Conservation (phyloP, 352 stramenopile genomes). For the Phytophthora citricola region DNA sequence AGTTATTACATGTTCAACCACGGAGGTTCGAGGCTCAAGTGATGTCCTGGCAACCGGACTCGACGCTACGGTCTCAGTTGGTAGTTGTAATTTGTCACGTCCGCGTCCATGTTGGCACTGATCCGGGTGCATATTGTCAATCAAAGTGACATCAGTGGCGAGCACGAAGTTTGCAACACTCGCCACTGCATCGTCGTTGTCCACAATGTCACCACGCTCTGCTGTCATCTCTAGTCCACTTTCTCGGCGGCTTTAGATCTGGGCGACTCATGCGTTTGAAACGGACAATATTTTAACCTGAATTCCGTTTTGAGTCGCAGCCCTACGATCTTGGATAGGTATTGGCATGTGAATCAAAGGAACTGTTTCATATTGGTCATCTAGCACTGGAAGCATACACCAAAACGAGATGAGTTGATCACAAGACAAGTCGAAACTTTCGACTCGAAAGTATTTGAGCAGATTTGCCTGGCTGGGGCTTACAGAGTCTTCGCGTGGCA, state of each 20-base stretch:
- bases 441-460: too few relatives aligned
- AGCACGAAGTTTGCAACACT: conserved; percentile 20
- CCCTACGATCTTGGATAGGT: too few relatives aligned
- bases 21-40: conserved; percentile 4
- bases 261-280: too few relatives aligned
- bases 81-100: background rate
- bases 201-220: background rate
- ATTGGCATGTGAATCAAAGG: too few relatives aligned
- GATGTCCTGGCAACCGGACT: background rate
- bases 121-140: background rate
- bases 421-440: too few relatives aligned
- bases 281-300: too few relatives aligned
- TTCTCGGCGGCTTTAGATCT: background rate
- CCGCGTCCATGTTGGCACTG: background rate
- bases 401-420: too few relatives aligned
- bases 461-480: too few relatives aligned
- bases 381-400: too few relatives aligned
- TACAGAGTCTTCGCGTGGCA: too few relatives aligned
- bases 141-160: conserved; percentile 17
- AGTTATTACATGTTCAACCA: conserved; percentile 15
- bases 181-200: background rate
- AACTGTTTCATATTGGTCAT: too few relatives aligned
- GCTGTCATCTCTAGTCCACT: background rate
- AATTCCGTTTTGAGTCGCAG: too few relatives aligned
- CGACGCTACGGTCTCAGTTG: background rate